These are phyloP conservation scores for Komagataella populi DNA, from an alignment of 805 yeast species.

Conservation along the genomic window DNA sequence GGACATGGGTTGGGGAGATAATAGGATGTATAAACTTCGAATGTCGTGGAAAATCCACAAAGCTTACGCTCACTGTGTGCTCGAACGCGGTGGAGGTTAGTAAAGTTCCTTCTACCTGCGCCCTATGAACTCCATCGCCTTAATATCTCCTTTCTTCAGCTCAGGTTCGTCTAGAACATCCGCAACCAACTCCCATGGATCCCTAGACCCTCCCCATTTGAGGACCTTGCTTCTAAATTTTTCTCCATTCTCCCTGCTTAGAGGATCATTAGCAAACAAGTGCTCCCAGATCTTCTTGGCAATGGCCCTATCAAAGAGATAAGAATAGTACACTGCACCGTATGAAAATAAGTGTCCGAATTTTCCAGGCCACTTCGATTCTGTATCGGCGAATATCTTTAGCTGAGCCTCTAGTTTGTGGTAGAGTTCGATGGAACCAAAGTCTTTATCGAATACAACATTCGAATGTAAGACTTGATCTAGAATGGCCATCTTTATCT, in stretches of 20 bases:
- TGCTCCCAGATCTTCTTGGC: conserved; percentile 77
- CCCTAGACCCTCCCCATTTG: conserved; percentile 88
- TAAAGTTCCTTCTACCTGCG: not conserved
- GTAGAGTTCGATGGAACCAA: conserved; percentile 50
- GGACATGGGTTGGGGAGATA: conserved; percentile 3
- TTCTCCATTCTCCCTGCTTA: conserved; percentile 61
- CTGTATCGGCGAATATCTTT: conserved; percentile 50
- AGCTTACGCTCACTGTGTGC: not conserved
- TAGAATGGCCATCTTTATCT: conserved; percentile 77
- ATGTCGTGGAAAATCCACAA: not conserved
- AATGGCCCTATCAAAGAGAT: conserved; percentile 82
- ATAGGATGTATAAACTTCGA: not conserved
- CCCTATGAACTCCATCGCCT: conserved; percentile 53
- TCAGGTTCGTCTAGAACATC: conserved; percentile 57
- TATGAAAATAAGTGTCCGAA: conserved; percentile 90
- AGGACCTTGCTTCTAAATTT: conserved; percentile 56
- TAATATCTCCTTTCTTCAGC: conserved; percentile 50
- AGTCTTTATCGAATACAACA: conserved; percentile 22
- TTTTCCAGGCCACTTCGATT: conserved; percentile 84
- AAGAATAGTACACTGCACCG: conserved; percentile 90
- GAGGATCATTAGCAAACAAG: conserved; percentile 58
- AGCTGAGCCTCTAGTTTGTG: conserved; percentile 49
- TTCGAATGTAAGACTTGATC: conserved; percentile 68
- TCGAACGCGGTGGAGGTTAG: not conserved
- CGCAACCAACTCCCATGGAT: conserved; percentile 80